A percentile compares a stretch with the other conserved stretches of the same genome.
These are phyloP conservation scores for Colletotrichum gigasporum DNA, from an alignment of 2,329 filamentous ascomycete species.

Conservation along the genomic window DNA sequence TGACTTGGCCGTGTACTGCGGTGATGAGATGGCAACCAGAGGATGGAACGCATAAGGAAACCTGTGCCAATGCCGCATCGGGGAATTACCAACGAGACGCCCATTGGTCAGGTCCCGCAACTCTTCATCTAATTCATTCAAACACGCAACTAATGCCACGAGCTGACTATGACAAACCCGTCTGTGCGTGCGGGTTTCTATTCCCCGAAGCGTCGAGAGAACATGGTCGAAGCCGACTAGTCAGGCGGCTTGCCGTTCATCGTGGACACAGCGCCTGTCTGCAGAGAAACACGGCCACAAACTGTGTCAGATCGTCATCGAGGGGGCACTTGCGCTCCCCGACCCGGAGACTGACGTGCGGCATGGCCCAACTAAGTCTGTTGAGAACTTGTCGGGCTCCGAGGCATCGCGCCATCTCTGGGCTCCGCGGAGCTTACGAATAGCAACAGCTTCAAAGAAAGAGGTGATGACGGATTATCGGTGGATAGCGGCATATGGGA, in stretches of 20 bases:
- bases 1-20: neutral
- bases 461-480: neutral
- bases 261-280: no score
- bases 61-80: neutral
- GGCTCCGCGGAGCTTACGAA: neutral
- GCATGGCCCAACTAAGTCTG: neutral
- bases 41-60: neutral
- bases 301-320: neutral
- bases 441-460: neutral
- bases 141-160: neutral
- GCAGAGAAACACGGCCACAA: neutral
- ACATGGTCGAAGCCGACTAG: neutral
- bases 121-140: neutral
- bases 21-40: neutral
- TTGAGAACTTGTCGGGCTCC: neutral
- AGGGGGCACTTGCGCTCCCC: conserved; percentile 4
- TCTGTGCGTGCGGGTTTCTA: conserved; percentile 4
- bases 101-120: neutral
- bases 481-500: conserved; percentile 1
- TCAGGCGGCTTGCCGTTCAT: neutral
- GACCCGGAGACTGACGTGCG: neutral
- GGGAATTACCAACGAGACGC: neutral
- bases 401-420: neutral
- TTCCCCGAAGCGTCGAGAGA: neutral
- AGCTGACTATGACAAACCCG: neutral